These are phyloP conservation scores for Colletotrichum agaves DNA, from an alignment of 2,329 filamentous ascomycete genomes.

Conservation along the genomic window DNA sequence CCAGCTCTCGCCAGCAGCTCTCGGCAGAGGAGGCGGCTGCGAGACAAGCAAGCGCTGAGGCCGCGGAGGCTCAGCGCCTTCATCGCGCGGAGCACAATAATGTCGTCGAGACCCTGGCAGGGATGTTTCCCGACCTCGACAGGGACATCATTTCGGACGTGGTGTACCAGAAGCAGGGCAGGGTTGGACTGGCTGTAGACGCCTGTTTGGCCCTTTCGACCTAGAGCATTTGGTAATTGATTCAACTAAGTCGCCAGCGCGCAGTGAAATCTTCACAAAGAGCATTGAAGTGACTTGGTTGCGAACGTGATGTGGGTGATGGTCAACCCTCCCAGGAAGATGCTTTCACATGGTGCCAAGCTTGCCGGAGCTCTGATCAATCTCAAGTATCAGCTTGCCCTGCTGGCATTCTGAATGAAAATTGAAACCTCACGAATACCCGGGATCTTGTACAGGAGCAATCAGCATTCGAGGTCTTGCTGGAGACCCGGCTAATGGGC, in stretches of 20 bases:
- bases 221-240: slow-evolving; percentile 39
- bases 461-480: too few species aligned
- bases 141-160: slow-evolving; percentile 96
- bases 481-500: too few species aligned
- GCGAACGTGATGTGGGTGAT: neutral
- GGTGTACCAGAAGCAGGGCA: slow-evolving; percentile 93
- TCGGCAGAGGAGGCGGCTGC: slow-evolving; percentile 89
- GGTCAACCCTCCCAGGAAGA: neutral
- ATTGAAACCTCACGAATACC: slow-evolving; percentile 2
- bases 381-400: neutral
- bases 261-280: neutral
- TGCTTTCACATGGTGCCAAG: neutral
- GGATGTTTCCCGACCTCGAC: slow-evolving; percentile 97
- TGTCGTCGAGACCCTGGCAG: slow-evolving; percentile 91
- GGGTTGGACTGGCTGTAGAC: slow-evolving; percentile 86
- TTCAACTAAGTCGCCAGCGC: neutral
- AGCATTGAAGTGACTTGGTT: neutral
- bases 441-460: neutral
- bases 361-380: neutral
- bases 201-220: slow-evolving; percentile 79
- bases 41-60: slow-evolving; percentile 88
- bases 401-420: neutral
- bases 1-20: slow-evolving; percentile 51
- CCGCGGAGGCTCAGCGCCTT: slow-evolving; percentile 85
- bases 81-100: slow-evolving; percentile 87